Conservation (phyloP, 768 basidiomycete genomes). For the Hygrocybe coccinea region DNA sequence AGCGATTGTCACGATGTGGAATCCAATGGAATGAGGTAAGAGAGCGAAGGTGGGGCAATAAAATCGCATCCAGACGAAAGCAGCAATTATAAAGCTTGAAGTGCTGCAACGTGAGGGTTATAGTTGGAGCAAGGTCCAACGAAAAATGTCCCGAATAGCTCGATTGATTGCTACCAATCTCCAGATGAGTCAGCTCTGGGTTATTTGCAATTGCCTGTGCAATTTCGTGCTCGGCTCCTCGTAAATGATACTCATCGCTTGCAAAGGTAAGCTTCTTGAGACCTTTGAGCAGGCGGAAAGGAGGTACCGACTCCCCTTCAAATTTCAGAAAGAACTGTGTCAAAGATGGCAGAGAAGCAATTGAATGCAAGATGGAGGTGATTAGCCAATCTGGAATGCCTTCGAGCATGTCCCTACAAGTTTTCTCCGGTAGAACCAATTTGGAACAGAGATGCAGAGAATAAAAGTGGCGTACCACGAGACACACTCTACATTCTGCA, state of each 20-base stretch:
- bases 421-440: not conserved
- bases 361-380: not conserved
- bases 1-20: not conserved
- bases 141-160: not conserved
- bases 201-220: not conserved
- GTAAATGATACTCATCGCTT: not conserved
- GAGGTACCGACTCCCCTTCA: not conserved
- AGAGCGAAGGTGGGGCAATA: not conserved
- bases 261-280: not conserved
- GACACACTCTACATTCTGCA: not conserved
- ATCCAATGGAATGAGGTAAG: not conserved
- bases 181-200: not conserved
- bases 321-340: not conserved
- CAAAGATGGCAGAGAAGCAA: not conserved
- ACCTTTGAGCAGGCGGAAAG: not conserved
- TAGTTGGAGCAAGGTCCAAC: not conserved
- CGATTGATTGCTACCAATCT: not conserved
- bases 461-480: not conserved
- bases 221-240: not conserved
- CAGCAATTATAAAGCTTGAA: not conserved
- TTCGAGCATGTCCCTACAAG: not conserved
- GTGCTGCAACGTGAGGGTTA: not conserved
- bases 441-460: not conserved
- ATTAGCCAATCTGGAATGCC: not conserved
- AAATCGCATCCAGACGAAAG: not conserved